Evolutionary conservation across 2,329 filamentous ascomycete genomes (phyloP).

Genomic region (Alternaria burnsii): DNA sequence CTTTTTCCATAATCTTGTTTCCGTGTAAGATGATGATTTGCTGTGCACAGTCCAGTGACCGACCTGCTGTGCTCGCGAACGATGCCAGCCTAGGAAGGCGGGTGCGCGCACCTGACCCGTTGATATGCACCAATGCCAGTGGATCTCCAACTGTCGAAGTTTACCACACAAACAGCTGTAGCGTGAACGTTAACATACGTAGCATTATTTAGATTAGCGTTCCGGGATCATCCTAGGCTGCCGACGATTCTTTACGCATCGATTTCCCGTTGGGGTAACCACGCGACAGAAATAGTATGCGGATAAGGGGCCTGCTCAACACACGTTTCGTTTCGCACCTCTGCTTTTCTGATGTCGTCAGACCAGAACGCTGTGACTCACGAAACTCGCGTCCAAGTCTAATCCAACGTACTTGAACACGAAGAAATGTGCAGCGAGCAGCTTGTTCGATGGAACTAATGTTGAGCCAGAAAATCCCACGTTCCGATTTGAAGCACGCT

Average conservation of each 20-base stretch:
- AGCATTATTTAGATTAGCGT: background rate
- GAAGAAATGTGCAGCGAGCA: background rate
- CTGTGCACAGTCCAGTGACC: constrained; percentile 10
- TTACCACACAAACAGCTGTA: background rate
- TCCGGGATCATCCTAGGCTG: constrained; percentile 1
- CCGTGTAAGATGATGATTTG: background rate
- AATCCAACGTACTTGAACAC: background rate
- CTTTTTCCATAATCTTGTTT: background rate
- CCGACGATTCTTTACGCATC: background rate
- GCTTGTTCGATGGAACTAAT: background rate
- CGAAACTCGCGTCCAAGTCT: background rate
- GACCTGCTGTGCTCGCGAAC: constrained; percentile 6
- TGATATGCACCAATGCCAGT: background rate
- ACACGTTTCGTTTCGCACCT: constrained; percentile 10
- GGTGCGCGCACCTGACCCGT: constrained; percentile 4
- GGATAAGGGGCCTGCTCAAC: constrained; percentile 1
- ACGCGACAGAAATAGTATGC: constrained; percentile 6
- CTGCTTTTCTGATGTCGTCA: constrained; percentile 2
- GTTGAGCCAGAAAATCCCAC: too few species aligned
- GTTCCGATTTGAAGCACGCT: background rate
- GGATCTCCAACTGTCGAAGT: background rate
- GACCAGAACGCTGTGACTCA: background rate
- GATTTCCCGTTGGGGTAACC: background rate
- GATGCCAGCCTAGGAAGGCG: constrained; percentile 8
- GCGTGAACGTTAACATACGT: background rate